phyloP scores from a whole-genome alignment of 768 basidiomycete species.

The Trametes villosa region DNA sequence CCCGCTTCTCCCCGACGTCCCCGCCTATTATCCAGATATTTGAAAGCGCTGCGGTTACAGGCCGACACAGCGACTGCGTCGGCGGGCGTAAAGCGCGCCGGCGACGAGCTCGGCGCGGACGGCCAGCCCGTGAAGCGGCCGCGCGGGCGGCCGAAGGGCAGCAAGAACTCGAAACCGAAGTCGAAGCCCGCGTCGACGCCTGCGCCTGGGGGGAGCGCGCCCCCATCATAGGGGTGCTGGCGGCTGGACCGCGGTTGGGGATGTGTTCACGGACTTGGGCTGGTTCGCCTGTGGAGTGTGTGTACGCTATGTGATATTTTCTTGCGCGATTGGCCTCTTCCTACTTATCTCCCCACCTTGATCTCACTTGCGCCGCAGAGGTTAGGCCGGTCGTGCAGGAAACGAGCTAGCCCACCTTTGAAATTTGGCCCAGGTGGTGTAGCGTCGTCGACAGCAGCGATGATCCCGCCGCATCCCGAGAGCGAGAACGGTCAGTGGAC shows the following conservation, averaged over 20 bases:
- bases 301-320: slow-evolving; percentile 10
- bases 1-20: slow-evolving; percentile 9
- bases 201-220: slow-evolving; percentile 5
- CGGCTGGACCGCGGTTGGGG: neutral
- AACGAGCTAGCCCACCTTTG: neutral
- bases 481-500: neutral
- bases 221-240: neutral
- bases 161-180: slow-evolving; percentile 38
- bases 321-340: slow-evolving; percentile 5
- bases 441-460: neutral
- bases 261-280: neutral
- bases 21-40: slow-evolving; percentile 27
- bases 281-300: neutral
- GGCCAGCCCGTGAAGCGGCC: slow-evolving; percentile 37
- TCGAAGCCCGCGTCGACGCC: slow-evolving; percentile 21
- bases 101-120: slow-evolving; percentile 30
- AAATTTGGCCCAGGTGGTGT: neutral
- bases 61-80: slow-evolving; percentile 23
- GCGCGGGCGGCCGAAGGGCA: slow-evolving; percentile 41
- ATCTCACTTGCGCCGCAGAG: neutral
- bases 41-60: slow-evolving; percentile 38
- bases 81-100: slow-evolving; percentile 28
- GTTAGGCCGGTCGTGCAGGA: slow-evolving; percentile 10
- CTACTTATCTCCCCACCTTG: neutral
- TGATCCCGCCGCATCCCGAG: neutral